Conservation (phyloP, 2,329 filamentous ascomycete genomes). For the Amphichorda felina region DNA sequence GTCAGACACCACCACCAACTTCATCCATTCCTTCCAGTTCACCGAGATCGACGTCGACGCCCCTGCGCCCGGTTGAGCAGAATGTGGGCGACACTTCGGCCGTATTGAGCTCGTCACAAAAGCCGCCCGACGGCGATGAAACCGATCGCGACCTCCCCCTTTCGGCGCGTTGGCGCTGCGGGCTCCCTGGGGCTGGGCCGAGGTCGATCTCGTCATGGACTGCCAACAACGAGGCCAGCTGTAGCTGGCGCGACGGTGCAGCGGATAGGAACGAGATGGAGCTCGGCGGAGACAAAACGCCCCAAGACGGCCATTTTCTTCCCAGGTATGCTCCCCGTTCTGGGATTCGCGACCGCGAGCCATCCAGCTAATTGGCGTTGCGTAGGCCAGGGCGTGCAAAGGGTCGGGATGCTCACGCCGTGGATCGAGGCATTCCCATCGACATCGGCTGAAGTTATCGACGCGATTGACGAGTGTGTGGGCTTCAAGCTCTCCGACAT, state of each 20-base stretch:
- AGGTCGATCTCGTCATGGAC: background rate
- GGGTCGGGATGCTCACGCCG: slow-evolving; percentile 74
- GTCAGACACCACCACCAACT: background rate
- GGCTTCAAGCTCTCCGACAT: slow-evolving; percentile 63
- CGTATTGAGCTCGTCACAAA: background rate
- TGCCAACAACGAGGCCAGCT: background rate
- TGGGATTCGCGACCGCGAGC: background rate
- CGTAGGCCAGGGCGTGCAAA: slow-evolving; percentile 76
- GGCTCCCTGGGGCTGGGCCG: background rate
- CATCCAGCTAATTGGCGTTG: background rate
- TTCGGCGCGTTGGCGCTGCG: slow-evolving; percentile 14
- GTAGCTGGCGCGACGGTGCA: too few relatives aligned
- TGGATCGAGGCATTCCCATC: slow-evolving; percentile 81
- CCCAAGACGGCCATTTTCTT: slow-evolving; percentile 49
- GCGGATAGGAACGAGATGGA: slow-evolving; percentile 6
- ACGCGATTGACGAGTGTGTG: slow-evolving; percentile 74
- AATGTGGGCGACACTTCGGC: background rate
- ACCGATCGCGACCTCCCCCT: slow-evolving; percentile 8
- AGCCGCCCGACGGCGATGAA: slow-evolving; percentile 14
- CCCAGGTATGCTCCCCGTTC: slow-evolving; percentile 26
- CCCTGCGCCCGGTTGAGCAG: background rate
- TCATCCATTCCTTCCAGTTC: background rate
- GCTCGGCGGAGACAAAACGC: slow-evolving; percentile 20
- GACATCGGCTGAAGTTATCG: slow-evolving; percentile 63
- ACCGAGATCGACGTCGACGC: background rate